These are phyloP conservation scores for Diospyros kaki DNA, from an alignment of 148 eudicot species.

Conservation along the genomic window DNA sequence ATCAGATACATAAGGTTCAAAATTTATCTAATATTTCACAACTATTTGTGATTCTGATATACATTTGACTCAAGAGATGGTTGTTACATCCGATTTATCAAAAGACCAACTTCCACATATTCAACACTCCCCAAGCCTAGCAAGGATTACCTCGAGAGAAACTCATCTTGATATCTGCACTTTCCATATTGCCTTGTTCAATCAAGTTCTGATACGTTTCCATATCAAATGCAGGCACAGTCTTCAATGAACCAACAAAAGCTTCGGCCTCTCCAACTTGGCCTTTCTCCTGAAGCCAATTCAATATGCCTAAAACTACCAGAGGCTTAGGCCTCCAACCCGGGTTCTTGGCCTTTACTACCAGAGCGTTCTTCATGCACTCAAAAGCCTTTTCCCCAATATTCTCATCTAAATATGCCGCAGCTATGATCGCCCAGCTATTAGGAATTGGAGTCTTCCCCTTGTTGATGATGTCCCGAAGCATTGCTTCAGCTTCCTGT, in stretches of 20 bases:
- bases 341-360: conserved; percentile 32
- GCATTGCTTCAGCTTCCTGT: conserved; percentile 65
- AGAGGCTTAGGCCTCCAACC: conserved; percentile 49
- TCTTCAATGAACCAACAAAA: conserved; percentile 43
- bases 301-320: conserved; percentile 35
- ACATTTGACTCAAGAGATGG: no score
- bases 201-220: conserved; percentile 59
- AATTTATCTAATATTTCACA: no score
- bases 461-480: conserved; percentile 33
- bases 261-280: conserved; percentile 45
- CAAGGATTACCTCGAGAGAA: no score
- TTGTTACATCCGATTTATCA: no score
- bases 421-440: conserved; percentile 60
- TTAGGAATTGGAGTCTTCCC: conserved; percentile 38
- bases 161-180: no score
- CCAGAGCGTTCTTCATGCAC: conserved; percentile 48
- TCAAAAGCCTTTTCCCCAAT: conserved; percentile 42
- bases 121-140: no score
- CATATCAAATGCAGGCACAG: conserved; percentile 33
- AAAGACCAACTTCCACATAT: no score
- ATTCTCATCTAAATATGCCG: conserved; percentile 46
- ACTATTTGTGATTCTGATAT: no score
- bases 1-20: no score
- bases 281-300: conserved; percentile 51
- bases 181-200: not conserved